Conservation (phyloP, 75 land plant genomes). For the Larix kaempferi region DNA sequence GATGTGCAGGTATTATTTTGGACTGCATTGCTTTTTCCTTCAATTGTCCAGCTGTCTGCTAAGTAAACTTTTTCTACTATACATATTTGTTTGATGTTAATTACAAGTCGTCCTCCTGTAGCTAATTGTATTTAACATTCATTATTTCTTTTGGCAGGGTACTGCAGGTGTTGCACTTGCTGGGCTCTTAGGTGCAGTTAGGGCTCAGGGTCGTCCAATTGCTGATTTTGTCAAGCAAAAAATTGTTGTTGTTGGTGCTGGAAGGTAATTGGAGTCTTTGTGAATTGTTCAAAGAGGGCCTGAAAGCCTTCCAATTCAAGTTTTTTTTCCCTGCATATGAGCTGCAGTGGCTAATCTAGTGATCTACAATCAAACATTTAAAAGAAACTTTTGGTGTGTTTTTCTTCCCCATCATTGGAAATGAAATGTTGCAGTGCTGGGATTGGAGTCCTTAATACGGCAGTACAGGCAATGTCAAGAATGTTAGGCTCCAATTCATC, state of each 20-base stretch:
- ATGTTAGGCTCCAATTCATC: conserved; percentile 43
- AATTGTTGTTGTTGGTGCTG: conserved; percentile 96
- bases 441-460: conserved; percentile 82
- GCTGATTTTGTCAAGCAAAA: conserved; percentile 76
- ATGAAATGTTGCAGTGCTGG: conserved; percentile 72
- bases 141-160: conserved; percentile 46
- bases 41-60: background rate
- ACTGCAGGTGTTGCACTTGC: conserved; percentile 98
- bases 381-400: background rate
- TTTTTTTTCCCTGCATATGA: background rate
- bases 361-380: background rate
- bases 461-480: conserved; percentile 57
- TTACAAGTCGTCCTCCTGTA: background rate
- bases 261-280: conserved; percentile 50
- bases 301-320: background rate
- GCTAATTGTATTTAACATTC: background rate
- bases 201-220: conserved; percentile 84
- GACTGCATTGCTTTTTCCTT: conserved; percentile 4
- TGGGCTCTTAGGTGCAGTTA: conserved; percentile 84
- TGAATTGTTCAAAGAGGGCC: background rate
- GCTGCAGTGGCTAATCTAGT: background rate
- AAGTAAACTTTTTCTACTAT: background rate
- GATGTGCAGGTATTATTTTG: conserved; percentile 71
- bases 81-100: background rate
- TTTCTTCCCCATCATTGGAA: background rate